phyloP scores from a whole-genome alignment of 371 early-diverging fungal genomes.

The Syncephalastrum sp. region DNA sequence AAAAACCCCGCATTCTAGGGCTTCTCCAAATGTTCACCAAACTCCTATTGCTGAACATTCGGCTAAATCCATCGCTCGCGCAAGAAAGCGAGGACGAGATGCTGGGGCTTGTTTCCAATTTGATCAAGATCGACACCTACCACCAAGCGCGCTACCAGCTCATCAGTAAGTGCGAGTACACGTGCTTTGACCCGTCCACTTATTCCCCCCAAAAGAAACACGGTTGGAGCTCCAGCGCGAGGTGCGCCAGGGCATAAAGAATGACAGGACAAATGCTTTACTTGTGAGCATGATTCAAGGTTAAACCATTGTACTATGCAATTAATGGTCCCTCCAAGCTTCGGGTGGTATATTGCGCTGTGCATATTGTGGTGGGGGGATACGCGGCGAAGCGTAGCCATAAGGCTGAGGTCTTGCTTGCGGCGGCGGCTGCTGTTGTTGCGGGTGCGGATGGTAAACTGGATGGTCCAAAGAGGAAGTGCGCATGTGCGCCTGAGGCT shows the following conservation, averaged over 20 bases:
- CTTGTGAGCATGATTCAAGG: slow-evolving; percentile 3
- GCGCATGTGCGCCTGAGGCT: slow-evolving; percentile 8
- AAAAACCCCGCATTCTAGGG: slow-evolving; percentile 30
- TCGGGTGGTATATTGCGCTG: slow-evolving; percentile 19
- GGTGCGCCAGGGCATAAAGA: no score
- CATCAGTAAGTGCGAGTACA: slow-evolving; percentile 37
- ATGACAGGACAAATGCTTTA: not conserved
- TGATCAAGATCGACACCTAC: slow-evolving; percentile 58
- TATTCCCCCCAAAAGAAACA: no score
- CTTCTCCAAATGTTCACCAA: slow-evolving; percentile 51
- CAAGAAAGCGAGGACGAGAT: slow-evolving; percentile 45
- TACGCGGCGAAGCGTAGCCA: slow-evolving; percentile 6
- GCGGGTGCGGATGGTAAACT: not conserved
- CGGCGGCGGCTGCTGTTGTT: not conserved
- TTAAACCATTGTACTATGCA: not conserved
- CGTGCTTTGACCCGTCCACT: not conserved
- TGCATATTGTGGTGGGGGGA: slow-evolving; percentile 4
- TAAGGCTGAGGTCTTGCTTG: slow-evolving; percentile 6
- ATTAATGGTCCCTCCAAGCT: slow-evolving; percentile 14
- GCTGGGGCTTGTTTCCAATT: slow-evolving; percentile 47
- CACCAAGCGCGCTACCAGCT: slow-evolving; percentile 68
- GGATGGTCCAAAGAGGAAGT: slow-evolving; percentile 14
- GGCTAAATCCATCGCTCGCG: slow-evolving; percentile 14
- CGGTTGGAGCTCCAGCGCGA: no score
- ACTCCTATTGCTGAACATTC: slow-evolving; percentile 38